Evolutionary conservation across 1,139 yeast species (phyloP), one percentile per base, ranked within the genome.

Genomic region (Geotrichum phurueaensis): DNA sequence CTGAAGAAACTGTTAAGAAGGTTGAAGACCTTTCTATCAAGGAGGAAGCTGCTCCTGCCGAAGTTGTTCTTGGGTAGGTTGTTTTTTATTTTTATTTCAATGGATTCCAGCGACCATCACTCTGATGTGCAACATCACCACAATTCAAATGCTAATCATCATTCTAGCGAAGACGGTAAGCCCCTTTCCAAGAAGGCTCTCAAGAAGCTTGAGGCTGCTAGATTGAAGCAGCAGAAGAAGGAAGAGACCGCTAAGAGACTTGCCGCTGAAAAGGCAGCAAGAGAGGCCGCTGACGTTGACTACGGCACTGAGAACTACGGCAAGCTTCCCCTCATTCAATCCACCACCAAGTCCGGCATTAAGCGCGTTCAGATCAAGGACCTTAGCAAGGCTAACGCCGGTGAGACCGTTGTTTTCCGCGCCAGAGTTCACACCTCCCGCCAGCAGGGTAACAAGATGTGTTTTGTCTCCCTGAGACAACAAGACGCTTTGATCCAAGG

Each of bases 131-230:
- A 22, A 58, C 55, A 23, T 59, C 64, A 48, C 49, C 36, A 43
- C 22, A 47, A 36, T 45, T 22, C 20, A 23, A 23, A 10, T 58
- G 27, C 56, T 49, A 45, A 36, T 25, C 20, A 18, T 51, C 9
- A 50, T 29, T 15, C 7, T 49, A 61, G 76, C 49, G 73, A 75
- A 27, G 97, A 94, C 75, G 99, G 99, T 52, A 88, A 85, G 77
- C 99, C 99, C 58, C 79, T 94, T 69, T 89, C 97, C 64, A 94
- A 94, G 77, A 94, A 91, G 75, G 99, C 97, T 1, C 80, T 94
- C 70, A 94, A 94, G 81, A 94, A 94, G 79, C 83, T 94, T 65
- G 96, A 89, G 74, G 94, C 94, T 74, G 97, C 92, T 75, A 84
- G 84, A 70, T 97, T 90, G 76, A 94, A 94, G 80, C 96, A 89